Conservation (phyloP, 2,329 filamentous ascomycete genomes). For the Sordariomycetes sp. region DNA sequence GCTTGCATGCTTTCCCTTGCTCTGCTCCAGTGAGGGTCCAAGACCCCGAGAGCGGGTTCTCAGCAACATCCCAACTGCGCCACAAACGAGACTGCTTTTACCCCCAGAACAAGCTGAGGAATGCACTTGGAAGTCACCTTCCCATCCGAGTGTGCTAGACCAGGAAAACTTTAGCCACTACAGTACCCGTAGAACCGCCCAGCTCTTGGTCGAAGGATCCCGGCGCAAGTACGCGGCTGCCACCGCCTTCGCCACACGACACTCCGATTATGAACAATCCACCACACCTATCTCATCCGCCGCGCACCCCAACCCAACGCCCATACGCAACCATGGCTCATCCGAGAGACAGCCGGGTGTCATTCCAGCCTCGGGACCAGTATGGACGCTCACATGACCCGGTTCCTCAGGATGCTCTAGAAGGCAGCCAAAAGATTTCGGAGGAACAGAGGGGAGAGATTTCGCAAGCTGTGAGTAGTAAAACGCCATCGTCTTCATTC, state of each 20-base stretch:
- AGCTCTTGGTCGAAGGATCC: not conserved
- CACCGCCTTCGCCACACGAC: not conserved
- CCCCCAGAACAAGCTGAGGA: not conserved
- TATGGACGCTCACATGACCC: constrained; percentile 2
- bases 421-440: constrained; percentile 8
- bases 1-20: not conserved
- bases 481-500: not conserved
- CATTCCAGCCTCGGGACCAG: constrained; percentile 3
- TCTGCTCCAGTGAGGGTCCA: not conserved
- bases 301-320: constrained; percentile 3
- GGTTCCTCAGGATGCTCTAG: constrained; percentile 3
- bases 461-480: constrained; percentile 8
- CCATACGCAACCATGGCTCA: constrained; percentile 4
- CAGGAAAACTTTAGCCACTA: not conserved
- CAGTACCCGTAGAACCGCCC: not conserved
- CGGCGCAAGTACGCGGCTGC: not conserved
- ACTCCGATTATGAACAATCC: constrained; percentile 4
- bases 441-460: constrained; percentile 10
- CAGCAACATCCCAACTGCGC: not conserved
- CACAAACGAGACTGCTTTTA: not conserved
- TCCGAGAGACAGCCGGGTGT: constrained; percentile 2
- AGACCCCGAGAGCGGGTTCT: not conserved
- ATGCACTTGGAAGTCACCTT: not conserved
- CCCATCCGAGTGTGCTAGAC: not conserved
- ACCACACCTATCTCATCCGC: constrained; percentile 1